A percentile compares a stretch with the other conserved stretches of the same genome.
phyloP scores from a whole-genome alignment of 192 early-diverging fungal species.

The Piromyces sp. region DNA sequence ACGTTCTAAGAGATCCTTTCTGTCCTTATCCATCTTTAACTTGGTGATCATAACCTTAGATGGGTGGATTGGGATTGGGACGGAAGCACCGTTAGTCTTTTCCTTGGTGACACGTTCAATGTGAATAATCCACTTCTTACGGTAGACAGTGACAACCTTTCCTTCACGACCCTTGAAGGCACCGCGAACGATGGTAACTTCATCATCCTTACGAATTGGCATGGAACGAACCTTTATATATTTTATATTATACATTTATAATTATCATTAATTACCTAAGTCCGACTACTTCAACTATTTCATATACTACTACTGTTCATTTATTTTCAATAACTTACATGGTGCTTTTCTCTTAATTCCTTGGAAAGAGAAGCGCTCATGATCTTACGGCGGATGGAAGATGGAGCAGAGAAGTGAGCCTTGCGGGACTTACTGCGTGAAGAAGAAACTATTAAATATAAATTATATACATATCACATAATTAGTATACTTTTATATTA shows the following conservation, averaged over 20 bases:
- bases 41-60: constrained; percentile 96
- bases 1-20: constrained; percentile 71
- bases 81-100: constrained; percentile 90
- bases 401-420: constrained; percentile 97
- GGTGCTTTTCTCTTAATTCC: constrained; percentile 94
- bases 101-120: constrained; percentile 91
- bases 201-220: constrained; percentile 94
- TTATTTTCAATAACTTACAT: constrained; percentile 27
- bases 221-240: constrained; percentile 64
- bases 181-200: constrained; percentile 89
- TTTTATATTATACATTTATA: background rate
- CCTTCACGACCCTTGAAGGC: constrained; percentile 92
- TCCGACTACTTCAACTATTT: too few relatives aligned
- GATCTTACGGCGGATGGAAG: constrained; percentile 82
- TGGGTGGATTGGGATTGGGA: constrained; percentile 86
- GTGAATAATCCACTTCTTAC: constrained; percentile 98
- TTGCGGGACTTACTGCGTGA: constrained; percentile 84
- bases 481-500: too few relatives aligned
- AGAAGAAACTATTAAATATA: constrained; percentile 46
- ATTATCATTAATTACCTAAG: too few relatives aligned
- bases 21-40: constrained; percentile 93
- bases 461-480: too few relatives aligned
- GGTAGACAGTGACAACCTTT: constrained; percentile 91
- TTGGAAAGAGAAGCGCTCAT: constrained; percentile 93
- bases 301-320: too few relatives aligned